phyloP scores from a whole-genome alignment of 768 basidiomycete genomes.

The Lentinus tigrinus region DNA sequence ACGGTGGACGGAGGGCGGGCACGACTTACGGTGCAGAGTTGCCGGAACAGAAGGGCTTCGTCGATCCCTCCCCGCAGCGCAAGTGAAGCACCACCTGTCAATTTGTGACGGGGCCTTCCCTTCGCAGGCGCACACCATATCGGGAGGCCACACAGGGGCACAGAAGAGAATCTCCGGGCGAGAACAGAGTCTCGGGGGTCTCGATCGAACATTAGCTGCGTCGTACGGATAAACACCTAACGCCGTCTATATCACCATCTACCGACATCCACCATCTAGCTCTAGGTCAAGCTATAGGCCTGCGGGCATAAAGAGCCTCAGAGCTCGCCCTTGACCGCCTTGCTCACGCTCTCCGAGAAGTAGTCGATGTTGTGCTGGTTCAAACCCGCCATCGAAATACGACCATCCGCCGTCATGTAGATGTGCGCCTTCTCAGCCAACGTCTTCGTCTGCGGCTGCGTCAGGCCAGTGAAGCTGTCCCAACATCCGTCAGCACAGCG shows the following conservation, averaged over 20 bases:
- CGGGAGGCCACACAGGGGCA: neutral
- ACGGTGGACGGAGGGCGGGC: neutral
- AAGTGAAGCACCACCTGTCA: constrained; percentile 8
- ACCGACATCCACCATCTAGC: constrained; percentile 3
- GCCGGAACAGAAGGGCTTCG: constrained; percentile 11
- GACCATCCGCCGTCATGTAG: constrained; percentile 92
- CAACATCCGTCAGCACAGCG: neutral
- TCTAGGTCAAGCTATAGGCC: no score
- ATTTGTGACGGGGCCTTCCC: neutral
- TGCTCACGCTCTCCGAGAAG: constrained; percentile 85
- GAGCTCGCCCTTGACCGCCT: constrained; percentile 75
- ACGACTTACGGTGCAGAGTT: constrained; percentile 8
- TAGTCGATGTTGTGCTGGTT: constrained; percentile 84
- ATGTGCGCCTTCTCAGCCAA: constrained; percentile 87
- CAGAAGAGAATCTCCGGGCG: neutral
- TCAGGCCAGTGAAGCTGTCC: constrained; percentile 78
- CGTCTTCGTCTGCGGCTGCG: constrained; percentile 71
- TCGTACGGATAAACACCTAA: constrained; percentile 6
- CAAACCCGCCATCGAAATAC: constrained; percentile 92
- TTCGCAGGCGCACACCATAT: neutral
- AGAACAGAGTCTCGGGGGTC: neutral
- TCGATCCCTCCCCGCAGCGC: constrained; percentile 12
- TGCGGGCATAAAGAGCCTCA: constrained; percentile 28
- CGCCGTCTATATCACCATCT: constrained; percentile 1
- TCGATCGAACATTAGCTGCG: constrained; percentile 13